phyloP scores from a whole-genome alignment of 352 stramenopile genomes.

The Phytophthora sp. region DNA sequence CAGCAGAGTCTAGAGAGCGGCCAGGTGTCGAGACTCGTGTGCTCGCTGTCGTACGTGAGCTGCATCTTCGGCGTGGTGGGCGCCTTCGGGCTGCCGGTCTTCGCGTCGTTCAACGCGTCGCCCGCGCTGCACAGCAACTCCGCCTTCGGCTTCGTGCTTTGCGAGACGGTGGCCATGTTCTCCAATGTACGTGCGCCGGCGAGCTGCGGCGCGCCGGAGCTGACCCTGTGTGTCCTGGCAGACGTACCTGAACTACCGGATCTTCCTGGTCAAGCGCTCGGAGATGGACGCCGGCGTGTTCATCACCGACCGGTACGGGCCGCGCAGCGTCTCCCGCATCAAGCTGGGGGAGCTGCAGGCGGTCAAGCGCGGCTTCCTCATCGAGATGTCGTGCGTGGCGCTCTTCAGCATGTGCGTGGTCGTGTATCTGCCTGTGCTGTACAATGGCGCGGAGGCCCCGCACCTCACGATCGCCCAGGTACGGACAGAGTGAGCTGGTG shows the following conservation, averaged over 20 bases:
- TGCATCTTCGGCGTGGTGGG: conserved; percentile 45
- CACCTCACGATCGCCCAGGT: conserved; percentile 51
- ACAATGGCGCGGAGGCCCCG: conserved; percentile 33
- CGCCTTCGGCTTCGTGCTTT: conserved; percentile 54
- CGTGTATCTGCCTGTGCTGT: conserved; percentile 62
- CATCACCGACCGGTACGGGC: conserved; percentile 57
- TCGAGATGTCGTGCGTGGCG: conserved; percentile 52
- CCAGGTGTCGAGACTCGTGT: conserved; percentile 26
- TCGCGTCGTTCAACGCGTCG: conserved; percentile 42
- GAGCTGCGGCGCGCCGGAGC: not conserved
- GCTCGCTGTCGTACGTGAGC: conserved; percentile 45
- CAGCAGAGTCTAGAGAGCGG: conserved; percentile 42
- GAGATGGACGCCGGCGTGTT: conserved; percentile 66
- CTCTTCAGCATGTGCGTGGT: conserved; percentile 58
- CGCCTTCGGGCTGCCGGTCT: conserved; percentile 48
- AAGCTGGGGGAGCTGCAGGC: conserved; percentile 46
- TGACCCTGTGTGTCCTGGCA: conserved; percentile 17
- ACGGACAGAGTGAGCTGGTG: not conserved
- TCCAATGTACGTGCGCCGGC: conserved; percentile 49
- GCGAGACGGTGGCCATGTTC: conserved; percentile 58
- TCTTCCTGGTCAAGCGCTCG: conserved; percentile 59
- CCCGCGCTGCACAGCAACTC: conserved; percentile 47
- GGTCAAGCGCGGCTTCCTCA: conserved; percentile 55
- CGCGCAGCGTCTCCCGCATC: conserved; percentile 51
- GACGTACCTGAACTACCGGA: conserved; percentile 66